Conservation (phyloP, 2,329 filamentous ascomycete genomes). For the Aaosphaeria pasadenensis region DNA sequence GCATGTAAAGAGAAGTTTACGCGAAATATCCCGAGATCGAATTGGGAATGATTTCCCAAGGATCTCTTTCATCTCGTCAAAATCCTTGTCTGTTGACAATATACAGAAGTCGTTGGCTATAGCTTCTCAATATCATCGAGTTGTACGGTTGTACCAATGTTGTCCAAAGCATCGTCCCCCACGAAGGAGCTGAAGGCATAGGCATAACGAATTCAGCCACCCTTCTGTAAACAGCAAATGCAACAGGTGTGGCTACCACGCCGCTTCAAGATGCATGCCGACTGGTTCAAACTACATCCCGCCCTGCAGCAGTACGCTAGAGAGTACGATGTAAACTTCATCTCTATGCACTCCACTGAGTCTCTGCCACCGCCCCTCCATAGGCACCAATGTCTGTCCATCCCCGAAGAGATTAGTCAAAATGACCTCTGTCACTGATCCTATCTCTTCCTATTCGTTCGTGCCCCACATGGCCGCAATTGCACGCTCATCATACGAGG, state of each 20-base stretch:
- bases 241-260: conserved; percentile 16
- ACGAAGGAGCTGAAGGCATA: conserved; percentile 18
- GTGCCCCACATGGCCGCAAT: background rate
- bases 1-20: background rate
- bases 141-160: background rate
- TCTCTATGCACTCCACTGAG: conserved; percentile 6
- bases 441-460: conserved; percentile 12
- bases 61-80: conserved; percentile 1
- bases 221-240: conserved; percentile 14
- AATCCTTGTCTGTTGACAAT: background rate
- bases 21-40: background rate
- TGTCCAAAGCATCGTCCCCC: conserved; percentile 1
- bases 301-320: conserved; percentile 9
- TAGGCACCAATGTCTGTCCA: conserved; percentile 6
- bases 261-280: conserved; percentile 2
- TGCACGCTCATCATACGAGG: background rate
- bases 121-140: background rate
- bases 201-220: conserved; percentile 14
- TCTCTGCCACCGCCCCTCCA: conserved; percentile 23
- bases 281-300: conserved; percentile 10
- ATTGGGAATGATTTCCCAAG: background rate
- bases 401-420: background rate
- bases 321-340: conserved; percentile 9
- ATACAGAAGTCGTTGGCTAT: background rate
- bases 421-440: background rate